Evolutionary conservation across 2,329 filamentous ascomycete species (phyloP).

Genomic region (Aspergillus jensenii): DNA sequence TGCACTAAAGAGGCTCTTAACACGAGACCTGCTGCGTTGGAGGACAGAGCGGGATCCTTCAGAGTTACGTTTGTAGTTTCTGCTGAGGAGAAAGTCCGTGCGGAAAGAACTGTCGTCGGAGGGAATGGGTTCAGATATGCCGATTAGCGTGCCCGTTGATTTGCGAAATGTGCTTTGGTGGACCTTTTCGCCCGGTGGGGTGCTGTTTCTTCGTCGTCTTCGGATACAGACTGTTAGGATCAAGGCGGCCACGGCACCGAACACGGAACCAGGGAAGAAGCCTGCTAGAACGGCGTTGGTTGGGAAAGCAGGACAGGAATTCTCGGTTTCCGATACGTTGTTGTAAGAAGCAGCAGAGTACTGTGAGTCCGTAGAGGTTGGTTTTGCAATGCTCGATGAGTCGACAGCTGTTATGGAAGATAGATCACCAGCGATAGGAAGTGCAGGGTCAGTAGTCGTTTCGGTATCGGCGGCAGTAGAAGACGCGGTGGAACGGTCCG

Average conservation of each 20-base stretch:
- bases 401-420: background rate
- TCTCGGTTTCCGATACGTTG: conserved; percentile 2
- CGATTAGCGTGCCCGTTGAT: conserved; percentile 31
- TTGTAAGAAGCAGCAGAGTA: conserved; percentile 8
- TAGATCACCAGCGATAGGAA: background rate
- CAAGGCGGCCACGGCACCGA: conserved; percentile 54
- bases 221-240: conserved; percentile 45
- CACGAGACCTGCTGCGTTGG: conserved; percentile 35
- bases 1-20: conserved; percentile 37
- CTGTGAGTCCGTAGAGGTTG: conserved; percentile 13
- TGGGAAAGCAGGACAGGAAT: conserved; percentile 41
- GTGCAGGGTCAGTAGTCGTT: background rate
- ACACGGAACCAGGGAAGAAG: conserved; percentile 48
- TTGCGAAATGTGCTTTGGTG: conserved; percentile 32
- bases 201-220: conserved; percentile 23
- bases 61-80: conserved; percentile 23
- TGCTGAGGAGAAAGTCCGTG: conserved; percentile 44
- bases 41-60: conserved; percentile 31
- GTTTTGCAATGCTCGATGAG: background rate
- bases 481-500: background rate
- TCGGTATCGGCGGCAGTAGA: background rate
- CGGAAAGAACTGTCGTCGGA: conserved; percentile 43
- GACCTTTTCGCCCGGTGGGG: conserved; percentile 20
- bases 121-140: conserved; percentile 46
- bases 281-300: conserved; percentile 43